These are phyloP conservation scores for Penicillium corylophilum DNA, from an alignment of 2,329 filamentous ascomycete species.

Conservation along the genomic window DNA sequence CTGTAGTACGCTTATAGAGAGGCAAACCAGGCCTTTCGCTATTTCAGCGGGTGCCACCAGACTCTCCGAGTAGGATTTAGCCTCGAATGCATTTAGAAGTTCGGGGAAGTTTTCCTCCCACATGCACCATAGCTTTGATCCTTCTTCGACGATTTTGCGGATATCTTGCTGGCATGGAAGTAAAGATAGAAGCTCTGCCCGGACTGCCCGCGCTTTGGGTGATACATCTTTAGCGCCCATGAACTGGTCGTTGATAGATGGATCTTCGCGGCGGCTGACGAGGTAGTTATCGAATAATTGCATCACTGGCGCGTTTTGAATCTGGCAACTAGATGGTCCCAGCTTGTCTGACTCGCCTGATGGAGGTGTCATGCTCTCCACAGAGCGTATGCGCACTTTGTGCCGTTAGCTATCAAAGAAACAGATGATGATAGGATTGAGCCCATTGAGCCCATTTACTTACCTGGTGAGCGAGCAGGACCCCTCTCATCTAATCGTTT, in stretches of 20 bases:
- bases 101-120: conserved; percentile 38
- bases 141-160: conserved; percentile 31
- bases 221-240: conserved; percentile 25
- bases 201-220: conserved; percentile 26
- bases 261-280: conserved; percentile 32
- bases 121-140: conserved; percentile 30
- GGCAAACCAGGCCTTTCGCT: conserved; percentile 46
- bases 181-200: conserved; percentile 31
- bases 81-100: conserved; percentile 15
- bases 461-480: conserved; percentile 5
- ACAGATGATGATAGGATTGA: background rate
- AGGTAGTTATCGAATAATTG: conserved; percentile 42
- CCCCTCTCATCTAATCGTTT: conserved; percentile 29
- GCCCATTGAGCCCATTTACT: background rate
- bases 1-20: conserved; percentile 45
- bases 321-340: conserved; percentile 26
- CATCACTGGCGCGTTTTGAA: conserved; percentile 37
- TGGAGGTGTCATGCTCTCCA: conserved; percentile 5
- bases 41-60: conserved; percentile 37
- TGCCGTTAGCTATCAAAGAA: background rate
- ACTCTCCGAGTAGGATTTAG: conserved; percentile 5
- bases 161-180: conserved; percentile 36
- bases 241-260: conserved; percentile 25
- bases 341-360: conserved; percentile 21
- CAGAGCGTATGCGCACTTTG: conserved; percentile 4